Conservation (phyloP, 371 early-diverging fungal genomes). For the Spiromyces aspiralis region DNA sequence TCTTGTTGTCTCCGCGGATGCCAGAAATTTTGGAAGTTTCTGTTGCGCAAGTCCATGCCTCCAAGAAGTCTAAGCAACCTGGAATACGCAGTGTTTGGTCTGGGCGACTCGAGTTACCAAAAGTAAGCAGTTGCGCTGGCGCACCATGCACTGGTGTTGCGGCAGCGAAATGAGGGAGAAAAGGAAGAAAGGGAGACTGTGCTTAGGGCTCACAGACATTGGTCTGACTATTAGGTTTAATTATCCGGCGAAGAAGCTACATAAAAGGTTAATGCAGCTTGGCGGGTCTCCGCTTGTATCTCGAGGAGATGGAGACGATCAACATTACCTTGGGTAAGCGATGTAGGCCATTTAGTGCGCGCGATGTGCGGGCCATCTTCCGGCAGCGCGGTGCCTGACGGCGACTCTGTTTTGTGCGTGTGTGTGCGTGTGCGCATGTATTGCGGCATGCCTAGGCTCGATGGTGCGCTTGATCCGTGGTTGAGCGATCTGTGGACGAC, state of each 20-base stretch:
- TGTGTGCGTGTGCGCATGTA: too few species aligned
- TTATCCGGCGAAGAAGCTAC: conserved; percentile 85
- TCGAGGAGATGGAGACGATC: conserved; percentile 91
- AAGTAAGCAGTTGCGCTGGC: conserved; percentile 29
- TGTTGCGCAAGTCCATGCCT: conserved; percentile 64
- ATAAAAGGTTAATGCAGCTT: conserved; percentile 68
- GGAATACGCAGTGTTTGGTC: conserved; percentile 75
- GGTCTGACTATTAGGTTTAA: conserved; percentile 48
- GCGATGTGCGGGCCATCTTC: too few species aligned
- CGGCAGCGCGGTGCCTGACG: too few species aligned
- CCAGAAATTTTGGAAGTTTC: conserved; percentile 68
- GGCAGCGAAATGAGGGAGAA: too few species aligned
- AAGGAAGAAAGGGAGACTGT: too few species aligned
- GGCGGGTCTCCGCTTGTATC: conserved; percentile 61
- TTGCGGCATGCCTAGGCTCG: too few species aligned
- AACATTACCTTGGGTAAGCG: conserved; percentile 71
- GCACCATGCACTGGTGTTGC: too few species aligned
- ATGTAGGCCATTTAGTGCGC: too few species aligned
- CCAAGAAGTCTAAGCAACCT: conserved; percentile 41
- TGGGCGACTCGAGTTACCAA: conserved; percentile 89
- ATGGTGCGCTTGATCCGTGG: conserved; percentile 82
- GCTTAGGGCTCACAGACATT: too few species aligned
- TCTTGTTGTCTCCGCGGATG: too few species aligned
- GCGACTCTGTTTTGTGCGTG: too few species aligned
- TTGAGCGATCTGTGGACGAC: conserved; percentile 47